These are phyloP conservation scores for Cladobotryum mycophilum DNA, from an alignment of 2,329 filamentous ascomycete genomes.

Conservation along the genomic window DNA sequence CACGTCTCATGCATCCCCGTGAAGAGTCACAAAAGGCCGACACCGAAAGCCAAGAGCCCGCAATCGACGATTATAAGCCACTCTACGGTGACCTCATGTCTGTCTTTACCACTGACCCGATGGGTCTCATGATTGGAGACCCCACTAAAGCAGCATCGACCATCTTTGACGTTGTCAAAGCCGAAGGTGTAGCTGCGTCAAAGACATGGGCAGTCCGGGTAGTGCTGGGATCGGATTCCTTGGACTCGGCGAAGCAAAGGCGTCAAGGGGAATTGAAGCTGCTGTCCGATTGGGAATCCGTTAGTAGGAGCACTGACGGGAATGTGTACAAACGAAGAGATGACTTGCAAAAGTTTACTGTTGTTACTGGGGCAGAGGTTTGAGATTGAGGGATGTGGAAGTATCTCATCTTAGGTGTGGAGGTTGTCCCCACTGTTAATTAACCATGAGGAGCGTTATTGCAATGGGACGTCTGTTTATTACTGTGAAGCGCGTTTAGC, in stretches of 20 bases:
- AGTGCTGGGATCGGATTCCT: conserved; percentile 25
- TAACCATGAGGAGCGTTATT: no score
- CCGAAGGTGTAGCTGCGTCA: conserved; percentile 19
- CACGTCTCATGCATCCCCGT: conserved; percentile 22
- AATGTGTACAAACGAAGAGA: background rate
- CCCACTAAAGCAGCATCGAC: conserved; percentile 15
- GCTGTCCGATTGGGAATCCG: conserved; percentile 19
- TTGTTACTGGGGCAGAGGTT: background rate
- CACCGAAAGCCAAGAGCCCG: conserved; percentile 2
- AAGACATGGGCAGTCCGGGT: conserved; percentile 22
- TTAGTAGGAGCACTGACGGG: conserved; percentile 18
- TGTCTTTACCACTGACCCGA: conserved; percentile 17
- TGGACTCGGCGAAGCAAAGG: conserved; percentile 19
- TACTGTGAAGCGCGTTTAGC: no score
- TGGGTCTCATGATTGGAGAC: conserved; percentile 22
- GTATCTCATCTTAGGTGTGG: no score
- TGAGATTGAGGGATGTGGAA: background rate
- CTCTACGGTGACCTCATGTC: conserved; percentile 16
- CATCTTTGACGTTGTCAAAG: conserved; percentile 24
- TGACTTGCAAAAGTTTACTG: background rate
- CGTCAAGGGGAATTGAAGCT: conserved; percentile 17
- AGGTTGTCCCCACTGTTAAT: no score
- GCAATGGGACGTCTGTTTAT: no score
- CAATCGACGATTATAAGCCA: conserved; percentile 16
- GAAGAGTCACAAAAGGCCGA: conserved; percentile 13